These are phyloP conservation scores for Chaetoceros muelleri DNA, from an alignment of 108 stramenopile genomes.

Conservation along the genomic window DNA sequence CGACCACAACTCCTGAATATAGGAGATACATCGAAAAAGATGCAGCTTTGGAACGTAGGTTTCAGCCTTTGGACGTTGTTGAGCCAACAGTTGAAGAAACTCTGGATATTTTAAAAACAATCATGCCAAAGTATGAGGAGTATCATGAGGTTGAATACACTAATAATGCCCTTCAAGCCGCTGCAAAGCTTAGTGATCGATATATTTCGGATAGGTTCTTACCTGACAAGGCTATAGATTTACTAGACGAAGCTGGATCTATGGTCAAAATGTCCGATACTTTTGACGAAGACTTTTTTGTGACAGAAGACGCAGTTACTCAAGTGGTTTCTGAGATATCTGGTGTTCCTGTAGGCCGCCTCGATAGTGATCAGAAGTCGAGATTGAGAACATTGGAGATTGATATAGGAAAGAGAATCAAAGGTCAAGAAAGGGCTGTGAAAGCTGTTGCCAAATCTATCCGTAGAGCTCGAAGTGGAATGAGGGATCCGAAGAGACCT, in stretches of 20 bases:
- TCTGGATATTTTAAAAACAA: constrained; percentile 62
- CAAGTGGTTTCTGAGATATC: constrained; percentile 50
- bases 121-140: constrained; percentile 70
- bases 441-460: constrained; percentile 67
- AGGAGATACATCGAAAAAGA: constrained; percentile 83
- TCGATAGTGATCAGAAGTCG: constrained; percentile 64
- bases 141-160: constrained; percentile 65
- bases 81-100: constrained; percentile 81
- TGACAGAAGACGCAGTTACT: constrained; percentile 52
- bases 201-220: constrained; percentile 65
- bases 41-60: constrained; percentile 78
- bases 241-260: constrained; percentile 94
- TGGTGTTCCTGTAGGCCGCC: constrained; percentile 58
- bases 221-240: constrained; percentile 85
- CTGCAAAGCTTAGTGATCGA: constrained; percentile 54
- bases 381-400: constrained; percentile 70
- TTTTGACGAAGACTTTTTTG: constrained; percentile 41
- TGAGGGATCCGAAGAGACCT: constrained; percentile 61
- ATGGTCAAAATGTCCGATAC: constrained; percentile 66
- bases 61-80: constrained; percentile 70
- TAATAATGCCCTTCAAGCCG: constrained; percentile 45
- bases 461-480: constrained; percentile 71
- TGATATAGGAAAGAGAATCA: constrained; percentile 58
- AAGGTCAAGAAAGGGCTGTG: constrained; percentile 83
- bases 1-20: constrained; percentile 84